Base-by-base conservation (phyloP, 2,329 filamentous ascomycete genomes). In the Hyphodiscus sp. region DNA sequence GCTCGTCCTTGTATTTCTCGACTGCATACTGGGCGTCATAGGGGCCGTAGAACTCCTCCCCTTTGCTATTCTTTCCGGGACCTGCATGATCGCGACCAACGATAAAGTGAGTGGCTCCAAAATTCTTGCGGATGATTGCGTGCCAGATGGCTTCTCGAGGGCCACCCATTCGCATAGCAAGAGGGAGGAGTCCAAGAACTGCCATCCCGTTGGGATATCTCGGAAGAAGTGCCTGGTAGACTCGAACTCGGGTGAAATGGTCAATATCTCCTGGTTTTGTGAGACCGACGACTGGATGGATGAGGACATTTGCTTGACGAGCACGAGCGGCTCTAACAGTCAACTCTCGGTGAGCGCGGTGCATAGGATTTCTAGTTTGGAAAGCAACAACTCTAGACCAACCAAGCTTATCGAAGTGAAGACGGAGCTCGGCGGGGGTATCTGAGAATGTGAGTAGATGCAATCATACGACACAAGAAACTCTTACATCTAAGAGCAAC, bases 171-270 rank as follows among this genome's bases (percentile, higher is more conserved):
- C 94, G 88, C 94, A 99, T 99, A 67, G 94, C 94, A 61, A 99
- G 81, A 55, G 91, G 91, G 51, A 99, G 82, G 43, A 99, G 89
- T 73, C 91, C 92, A 61, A 99, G 83, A 41, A 95, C 91, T 55
- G 94, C 94, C 94, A 99, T 99, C 68, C 94, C 94, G 74, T 97
- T 99, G 73, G 94, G 94, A 77, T 99, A 99, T 69, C 94, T 85
- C 64, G 92, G 90, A 61, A 99, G 82, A 51, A 99, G 84, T 44
- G 94, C 92, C 81, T 97, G 89, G 83, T 99, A 99, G 67, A 96
- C 94, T 69, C 94, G 91, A 66, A 99, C 94, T 71, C 94, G 90
- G 67, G 94, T 99, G 79, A 99, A 99, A 81, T 99, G 94, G 75
- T 99, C 94, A 70, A 99, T 99, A 73, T 99, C 94, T 72, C 94